phyloP scores from a whole-genome alignment of 352 stramenopile species.

The Globisporangium spiculum region DNA sequence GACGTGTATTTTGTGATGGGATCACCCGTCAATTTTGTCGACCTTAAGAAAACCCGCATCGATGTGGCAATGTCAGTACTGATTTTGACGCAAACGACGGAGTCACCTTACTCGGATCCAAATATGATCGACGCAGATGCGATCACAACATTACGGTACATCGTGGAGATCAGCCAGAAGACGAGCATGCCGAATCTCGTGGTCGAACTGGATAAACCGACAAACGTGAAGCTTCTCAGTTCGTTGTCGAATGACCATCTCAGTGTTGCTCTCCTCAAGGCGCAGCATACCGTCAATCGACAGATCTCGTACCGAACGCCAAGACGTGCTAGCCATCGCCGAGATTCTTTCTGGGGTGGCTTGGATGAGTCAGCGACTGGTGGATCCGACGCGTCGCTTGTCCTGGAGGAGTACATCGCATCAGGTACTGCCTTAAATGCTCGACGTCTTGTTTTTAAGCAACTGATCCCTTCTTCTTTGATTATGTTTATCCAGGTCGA shows the following conservation, averaged over 20 bases:
- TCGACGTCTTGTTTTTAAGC: not conserved
- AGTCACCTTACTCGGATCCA: slow-evolving; percentile 56
- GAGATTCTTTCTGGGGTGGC: slow-evolving; percentile 39
- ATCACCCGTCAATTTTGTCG: slow-evolving; percentile 70
- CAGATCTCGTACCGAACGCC: slow-evolving; percentile 44
- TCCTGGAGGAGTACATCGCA: slow-evolving; percentile 70
- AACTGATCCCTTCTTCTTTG: not conserved
- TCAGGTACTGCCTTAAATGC: slow-evolving; percentile 28
- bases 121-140: slow-evolving; percentile 84
- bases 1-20: slow-evolving; percentile 68
- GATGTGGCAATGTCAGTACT: slow-evolving; percentile 52
- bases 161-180: slow-evolving; percentile 75
- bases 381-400: slow-evolving; percentile 36
- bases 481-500: slow-evolving; percentile 27
- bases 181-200: slow-evolving; percentile 67
- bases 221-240: slow-evolving; percentile 79
- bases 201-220: slow-evolving; percentile 65
- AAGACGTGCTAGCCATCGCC: slow-evolving; percentile 35
- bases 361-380: slow-evolving; percentile 29
- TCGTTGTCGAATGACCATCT: slow-evolving; percentile 59
- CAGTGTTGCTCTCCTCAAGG: slow-evolving; percentile 31
- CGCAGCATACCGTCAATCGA: slow-evolving; percentile 34
- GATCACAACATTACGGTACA: slow-evolving; percentile 80
- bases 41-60: slow-evolving; percentile 70
- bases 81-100: slow-evolving; percentile 52